Percentiles rank a stretch among this genome's conserved stretches.
Evolutionary conservation across 129 eudicot species (phyloP).

Genomic region (Tanacetum coccineum): DNA sequence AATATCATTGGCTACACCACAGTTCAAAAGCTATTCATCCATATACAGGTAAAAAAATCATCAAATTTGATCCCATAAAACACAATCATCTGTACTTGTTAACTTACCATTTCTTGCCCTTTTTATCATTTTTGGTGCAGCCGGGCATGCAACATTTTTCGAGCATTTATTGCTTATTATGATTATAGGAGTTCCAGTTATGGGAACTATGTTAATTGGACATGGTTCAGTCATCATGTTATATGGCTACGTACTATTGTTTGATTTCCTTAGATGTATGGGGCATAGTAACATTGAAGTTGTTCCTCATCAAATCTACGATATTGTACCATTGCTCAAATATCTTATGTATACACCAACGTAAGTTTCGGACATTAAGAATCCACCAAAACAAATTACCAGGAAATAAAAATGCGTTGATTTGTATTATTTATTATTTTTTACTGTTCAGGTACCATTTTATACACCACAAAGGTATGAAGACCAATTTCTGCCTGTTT

Average conservation of each 20-base stretch:
- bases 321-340: constrained; percentile 43
- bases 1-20: too few relatives aligned
- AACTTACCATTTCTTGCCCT: background rate
- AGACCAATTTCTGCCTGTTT: too few relatives aligned
- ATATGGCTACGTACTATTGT: constrained; percentile 51
- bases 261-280: constrained; percentile 75
- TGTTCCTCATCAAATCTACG: constrained; percentile 45
- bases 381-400: too few relatives aligned
- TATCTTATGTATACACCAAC: constrained; percentile 57
- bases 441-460: too few relatives aligned
- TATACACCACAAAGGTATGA: too few relatives aligned
- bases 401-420: too few relatives aligned
- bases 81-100: too few relatives aligned
- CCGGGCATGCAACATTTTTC: constrained; percentile 67
- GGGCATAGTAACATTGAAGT: constrained; percentile 71
- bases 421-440: too few relatives aligned
- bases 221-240: constrained; percentile 60
- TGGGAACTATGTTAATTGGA: constrained; percentile 56
- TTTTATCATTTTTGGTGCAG: constrained; percentile 41
- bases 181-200: constrained; percentile 49
- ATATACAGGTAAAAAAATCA: too few relatives aligned
- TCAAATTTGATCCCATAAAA: too few relatives aligned
- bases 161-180: constrained; percentile 67
- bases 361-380: constrained; percentile 28
- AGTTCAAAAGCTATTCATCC: too few relatives aligned